These are phyloP conservation scores for Spatholobus suberectus DNA, from an alignment of 306 rosid species.

Conservation along the genomic window DNA sequence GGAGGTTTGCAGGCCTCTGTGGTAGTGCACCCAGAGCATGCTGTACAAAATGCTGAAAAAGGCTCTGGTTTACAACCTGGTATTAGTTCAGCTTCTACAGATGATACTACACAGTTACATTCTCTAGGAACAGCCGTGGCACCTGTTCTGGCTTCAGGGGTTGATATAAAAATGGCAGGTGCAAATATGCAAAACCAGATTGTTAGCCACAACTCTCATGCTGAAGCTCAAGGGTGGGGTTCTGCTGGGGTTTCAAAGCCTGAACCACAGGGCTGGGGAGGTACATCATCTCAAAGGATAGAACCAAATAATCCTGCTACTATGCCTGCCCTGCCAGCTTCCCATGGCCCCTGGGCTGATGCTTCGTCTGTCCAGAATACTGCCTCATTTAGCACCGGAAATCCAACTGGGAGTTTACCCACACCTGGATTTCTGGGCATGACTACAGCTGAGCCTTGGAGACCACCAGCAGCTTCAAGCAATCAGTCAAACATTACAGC, in stretches of 20 bases:
- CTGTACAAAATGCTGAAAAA: constrained; percentile 48
- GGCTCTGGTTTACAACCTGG: constrained; percentile 52
- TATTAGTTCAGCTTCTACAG: constrained; percentile 40
- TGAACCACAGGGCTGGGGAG: constrained; percentile 63
- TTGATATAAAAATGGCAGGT: constrained; percentile 61
- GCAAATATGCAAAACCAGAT: constrained; percentile 69
- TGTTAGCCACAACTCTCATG: constrained; percentile 50
- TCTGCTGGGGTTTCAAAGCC: constrained; percentile 55
- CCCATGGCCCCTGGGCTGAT: constrained; percentile 72
- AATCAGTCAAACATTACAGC: constrained; percentile 65
- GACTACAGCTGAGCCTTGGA: constrained; percentile 71
- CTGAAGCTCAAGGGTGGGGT: constrained; percentile 71
- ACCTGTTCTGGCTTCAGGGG: constrained; percentile 50
- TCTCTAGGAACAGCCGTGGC: constrained; percentile 53
- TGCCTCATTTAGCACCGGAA: constrained; percentile 58
- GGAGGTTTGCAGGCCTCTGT: constrained; percentile 57
- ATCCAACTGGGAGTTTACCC: constrained; percentile 57
- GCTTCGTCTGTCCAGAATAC: constrained; percentile 61
- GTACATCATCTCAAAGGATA: constrained; percentile 53
- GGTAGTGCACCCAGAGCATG: constrained; percentile 41
- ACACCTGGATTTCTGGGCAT: constrained; percentile 50
- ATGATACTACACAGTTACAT: constrained; percentile 52
- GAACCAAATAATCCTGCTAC: constrained; percentile 62
- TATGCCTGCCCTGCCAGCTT: constrained; percentile 61
- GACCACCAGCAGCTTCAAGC: constrained; percentile 63